Conservation (phyloP, 2,329 filamentous ascomycete species). For the Phialophora expanda region DNA sequence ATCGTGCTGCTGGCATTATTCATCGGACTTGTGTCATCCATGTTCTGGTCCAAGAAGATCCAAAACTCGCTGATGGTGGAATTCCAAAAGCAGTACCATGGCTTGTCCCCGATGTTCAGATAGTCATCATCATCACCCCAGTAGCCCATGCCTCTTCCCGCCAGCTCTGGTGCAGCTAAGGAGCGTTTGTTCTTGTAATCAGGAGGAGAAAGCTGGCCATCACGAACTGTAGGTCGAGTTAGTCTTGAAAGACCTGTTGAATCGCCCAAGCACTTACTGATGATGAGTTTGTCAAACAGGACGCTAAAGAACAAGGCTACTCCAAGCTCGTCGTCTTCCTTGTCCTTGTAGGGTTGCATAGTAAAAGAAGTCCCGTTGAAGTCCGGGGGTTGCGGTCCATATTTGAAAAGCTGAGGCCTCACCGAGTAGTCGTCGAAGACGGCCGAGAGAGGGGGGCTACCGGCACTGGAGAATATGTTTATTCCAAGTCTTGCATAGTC, state of each 20-base stretch:
- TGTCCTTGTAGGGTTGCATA: slow-evolving; percentile 63
- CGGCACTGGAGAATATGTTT: slow-evolving; percentile 40
- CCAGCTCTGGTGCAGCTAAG: slow-evolving; percentile 14
- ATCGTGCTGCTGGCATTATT: slow-evolving; percentile 36
- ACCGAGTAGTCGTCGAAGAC: slow-evolving; percentile 48
- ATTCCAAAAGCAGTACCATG: slow-evolving; percentile 75
- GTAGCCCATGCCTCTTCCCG: slow-evolving; percentile 40
- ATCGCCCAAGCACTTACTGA: slow-evolving; percentile 44
- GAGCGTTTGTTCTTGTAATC: slow-evolving; percentile 41
- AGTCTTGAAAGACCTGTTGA: slow-evolving; percentile 8
- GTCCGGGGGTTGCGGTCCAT: slow-evolving; percentile 66
- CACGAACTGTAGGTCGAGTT: slow-evolving; percentile 41
- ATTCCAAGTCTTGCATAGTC: slow-evolving; percentile 45
- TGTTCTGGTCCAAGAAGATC: slow-evolving; percentile 65
- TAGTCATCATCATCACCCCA: slow-evolving; percentile 45
- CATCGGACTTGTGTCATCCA: slow-evolving; percentile 41
- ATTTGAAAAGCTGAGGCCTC: slow-evolving; percentile 54
- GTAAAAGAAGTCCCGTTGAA: slow-evolving; percentile 51
- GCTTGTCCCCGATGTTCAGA: slow-evolving; percentile 61
- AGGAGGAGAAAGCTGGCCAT: slow-evolving; percentile 45
- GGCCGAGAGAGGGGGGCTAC: slow-evolving; percentile 44
- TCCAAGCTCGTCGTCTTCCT: slow-evolving; percentile 60
- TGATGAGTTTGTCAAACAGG: slow-evolving; percentile 68
- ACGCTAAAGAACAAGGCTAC: slow-evolving; percentile 69
- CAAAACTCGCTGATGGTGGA: slow-evolving; percentile 69